Base-by-base conservation (phyloP, 306 rosid genomes). In the Inga leiocalycina region DNA sequence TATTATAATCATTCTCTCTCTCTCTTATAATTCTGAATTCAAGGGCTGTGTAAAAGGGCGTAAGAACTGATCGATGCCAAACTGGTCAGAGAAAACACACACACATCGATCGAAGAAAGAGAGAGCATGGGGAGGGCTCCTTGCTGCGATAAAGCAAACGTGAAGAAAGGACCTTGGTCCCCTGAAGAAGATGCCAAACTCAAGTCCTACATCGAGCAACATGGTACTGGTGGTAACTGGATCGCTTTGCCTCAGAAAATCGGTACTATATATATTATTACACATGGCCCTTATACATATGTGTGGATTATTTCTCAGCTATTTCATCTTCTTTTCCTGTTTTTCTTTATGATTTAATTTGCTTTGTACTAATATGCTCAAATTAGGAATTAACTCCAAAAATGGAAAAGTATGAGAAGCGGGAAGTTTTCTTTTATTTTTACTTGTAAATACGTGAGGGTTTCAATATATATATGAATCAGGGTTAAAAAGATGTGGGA, bases 71-170 rank as follows among this genome's bases (percentile, higher is more conserved):
- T 45, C 43, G 43, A 5, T 39, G 48, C 14, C 48, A 45, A 52
- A 64, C 70, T 12, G 35, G 24, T 32, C 46, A 20, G 30, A 37
- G 45, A 68, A 39, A 39, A 57, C 9, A 20, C 43, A 22, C 30
- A 19, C 17, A 11, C 48, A 65, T 30, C 34, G 17, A 62, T 65
- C 34, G 68, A 62, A 24, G 37, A 62, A 62, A 6, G 4, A 70
- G 35, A 70, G 51, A n/a, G 11, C 46, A 80, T 94, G 98, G 98
- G 98, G 22, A 92, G 98, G 82, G 98, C 98, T 85, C 98, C 98
- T 86, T 94, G 98, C 86, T 94, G 98, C 76, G 98, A 94, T 89
- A 94, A 94, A 86, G 96, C 98, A 81, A 94, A 92, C 92, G 98
- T 94, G 81, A 94, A 94, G 95, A 94, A 86, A 88, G 98, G 98